Evolutionary conservation across 169 alveolate genomes (phyloP).

Genomic region (Eimeria maxima): DNA sequence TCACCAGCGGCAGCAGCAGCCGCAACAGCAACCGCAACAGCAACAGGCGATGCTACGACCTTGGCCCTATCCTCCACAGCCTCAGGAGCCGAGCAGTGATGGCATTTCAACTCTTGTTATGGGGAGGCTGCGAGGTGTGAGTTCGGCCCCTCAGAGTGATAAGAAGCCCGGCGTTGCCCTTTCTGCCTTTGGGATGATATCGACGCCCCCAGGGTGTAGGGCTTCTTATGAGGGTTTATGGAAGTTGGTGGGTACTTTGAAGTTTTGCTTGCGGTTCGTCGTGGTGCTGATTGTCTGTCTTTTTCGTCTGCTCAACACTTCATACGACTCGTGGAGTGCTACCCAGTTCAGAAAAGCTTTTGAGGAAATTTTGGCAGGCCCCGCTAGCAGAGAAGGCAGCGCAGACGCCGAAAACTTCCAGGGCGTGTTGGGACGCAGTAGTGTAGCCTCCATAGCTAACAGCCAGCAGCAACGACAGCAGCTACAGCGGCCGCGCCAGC

Average conservation of each 20-base stretch:
- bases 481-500: neutral
- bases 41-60: conserved; percentile 36
- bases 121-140: neutral
- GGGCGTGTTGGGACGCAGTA: neutral
- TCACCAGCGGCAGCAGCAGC: neutral
- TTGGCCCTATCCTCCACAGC: conserved; percentile 23
- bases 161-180: conserved; percentile 30
- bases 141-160: neutral
- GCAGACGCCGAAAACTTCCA: neutral
- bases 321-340: conserved; percentile 73
- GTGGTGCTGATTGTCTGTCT: conserved; percentile 59
- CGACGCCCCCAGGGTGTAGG: neutral
- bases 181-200: neutral
- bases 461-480: conserved; percentile 6
- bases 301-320: conserved; percentile 69
- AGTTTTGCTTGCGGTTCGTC: conserved; percentile 48
- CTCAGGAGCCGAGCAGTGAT: neutral
- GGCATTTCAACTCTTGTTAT: neutral
- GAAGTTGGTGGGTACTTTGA: neutral
- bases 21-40: conserved; percentile 10
- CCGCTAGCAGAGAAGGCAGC: neutral
- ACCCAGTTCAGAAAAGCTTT: conserved; percentile 45
- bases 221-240: neutral
- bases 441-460: neutral
- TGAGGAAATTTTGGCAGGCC: conserved; percentile 9